phyloP scores from a whole-genome alignment of 768 basidiomycete species.

The Gymnopilus dilepis region DNA sequence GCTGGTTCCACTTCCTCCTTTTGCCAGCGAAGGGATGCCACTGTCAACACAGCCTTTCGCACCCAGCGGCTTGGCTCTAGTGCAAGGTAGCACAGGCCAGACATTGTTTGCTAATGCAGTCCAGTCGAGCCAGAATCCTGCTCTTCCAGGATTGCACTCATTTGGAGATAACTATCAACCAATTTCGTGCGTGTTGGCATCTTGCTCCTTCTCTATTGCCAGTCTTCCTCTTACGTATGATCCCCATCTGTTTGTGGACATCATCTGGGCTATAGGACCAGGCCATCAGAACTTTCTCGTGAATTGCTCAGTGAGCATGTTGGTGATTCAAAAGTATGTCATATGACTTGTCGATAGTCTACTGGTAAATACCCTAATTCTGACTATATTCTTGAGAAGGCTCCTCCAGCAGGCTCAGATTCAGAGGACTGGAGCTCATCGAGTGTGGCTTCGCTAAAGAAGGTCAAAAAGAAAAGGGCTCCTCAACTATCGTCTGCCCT shows the following conservation, averaged over 20 bases:
- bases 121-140: background rate
- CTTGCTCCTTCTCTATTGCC: too few relatives aligned
- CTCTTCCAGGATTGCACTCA: background rate
- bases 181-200: too few relatives aligned
- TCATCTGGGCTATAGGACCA: background rate
- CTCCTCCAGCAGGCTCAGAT: background rate
- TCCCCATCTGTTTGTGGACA: background rate
- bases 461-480: background rate
- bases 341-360: background rate
- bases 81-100: conserved; percentile 10
- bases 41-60: conserved; percentile 46
- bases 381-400: background rate
- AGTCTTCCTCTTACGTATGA: too few relatives aligned
- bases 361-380: background rate
- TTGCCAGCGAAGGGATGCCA: conserved; percentile 5
- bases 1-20: background rate
- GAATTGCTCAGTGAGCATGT: background rate
- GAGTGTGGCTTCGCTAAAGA: background rate
- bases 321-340: background rate
- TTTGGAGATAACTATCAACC: conserved; percentile 12
- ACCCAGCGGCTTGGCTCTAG: conserved; percentile 40
- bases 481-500: background rate
- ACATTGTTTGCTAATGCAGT: conserved; percentile 1
- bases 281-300: background rate
- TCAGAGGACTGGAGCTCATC: background rate